Evolutionary conservation across 331 rosid genomes (phyloP).

Genomic region (Rhamnella rubrinervis): DNA sequence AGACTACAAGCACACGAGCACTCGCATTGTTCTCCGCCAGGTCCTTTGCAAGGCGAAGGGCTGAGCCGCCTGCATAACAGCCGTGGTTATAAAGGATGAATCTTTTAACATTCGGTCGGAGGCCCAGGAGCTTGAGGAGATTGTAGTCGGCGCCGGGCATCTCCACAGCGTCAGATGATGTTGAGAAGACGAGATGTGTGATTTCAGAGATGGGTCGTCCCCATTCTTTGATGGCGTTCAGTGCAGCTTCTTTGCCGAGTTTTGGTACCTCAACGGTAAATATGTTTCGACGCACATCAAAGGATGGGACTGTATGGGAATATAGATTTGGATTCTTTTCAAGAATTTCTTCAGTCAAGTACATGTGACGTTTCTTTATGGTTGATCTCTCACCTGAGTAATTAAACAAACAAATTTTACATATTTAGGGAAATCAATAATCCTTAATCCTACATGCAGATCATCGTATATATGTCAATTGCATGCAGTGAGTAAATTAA

Average conservation of each 20-base stretch:
- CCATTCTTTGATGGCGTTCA: not conserved
- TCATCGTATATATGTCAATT: too few relatives aligned
- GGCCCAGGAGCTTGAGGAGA: not conserved
- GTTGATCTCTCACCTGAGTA: constrained; percentile 16
- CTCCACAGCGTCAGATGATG: not conserved
- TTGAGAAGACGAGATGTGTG: not conserved
- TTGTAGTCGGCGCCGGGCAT: not conserved
- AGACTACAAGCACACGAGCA: not conserved
- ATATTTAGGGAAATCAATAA: too few relatives aligned
- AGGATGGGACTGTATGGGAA: constrained; percentile 21
- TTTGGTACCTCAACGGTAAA: constrained; percentile 22
- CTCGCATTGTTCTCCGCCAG: not conserved
- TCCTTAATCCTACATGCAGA: too few relatives aligned
- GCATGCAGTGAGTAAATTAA: too few relatives aligned
- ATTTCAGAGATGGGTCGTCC: not conserved
- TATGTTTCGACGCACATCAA: constrained; percentile 32
- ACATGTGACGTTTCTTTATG: constrained; percentile 26
- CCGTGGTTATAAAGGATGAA: not conserved
- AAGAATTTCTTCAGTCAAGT: constrained; percentile 27
- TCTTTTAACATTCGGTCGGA: not conserved
- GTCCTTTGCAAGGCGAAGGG: not conserved
- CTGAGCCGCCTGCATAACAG: not conserved
- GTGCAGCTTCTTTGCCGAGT: constrained; percentile 31
- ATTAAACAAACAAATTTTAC: too few relatives aligned
- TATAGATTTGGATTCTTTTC: constrained; percentile 27